These are phyloP conservation scores for Phytopythium mirpurense DNA, from an alignment of 352 stramenopile genomes.

Conservation along the genomic window DNA sequence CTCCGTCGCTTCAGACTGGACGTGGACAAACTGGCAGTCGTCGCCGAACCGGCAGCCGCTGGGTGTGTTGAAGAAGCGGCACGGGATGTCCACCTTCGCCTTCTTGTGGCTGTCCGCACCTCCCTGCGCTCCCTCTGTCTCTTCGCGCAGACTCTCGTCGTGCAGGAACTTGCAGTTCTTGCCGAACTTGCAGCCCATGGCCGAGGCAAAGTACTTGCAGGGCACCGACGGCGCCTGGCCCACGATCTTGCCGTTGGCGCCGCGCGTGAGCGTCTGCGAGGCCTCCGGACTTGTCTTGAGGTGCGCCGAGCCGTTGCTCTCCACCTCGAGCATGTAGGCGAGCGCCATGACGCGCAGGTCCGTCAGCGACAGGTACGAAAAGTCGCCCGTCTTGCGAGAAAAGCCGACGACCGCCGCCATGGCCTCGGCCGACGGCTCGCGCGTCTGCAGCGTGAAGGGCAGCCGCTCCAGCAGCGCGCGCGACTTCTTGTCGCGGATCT, in stretches of 20 bases:
- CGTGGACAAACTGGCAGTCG: slow-evolving; percentile 67
- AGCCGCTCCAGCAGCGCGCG: slow-evolving; percentile 63
- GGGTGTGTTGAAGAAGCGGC: slow-evolving; percentile 69
- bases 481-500: slow-evolving; percentile 82
- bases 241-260: slow-evolving; percentile 63
- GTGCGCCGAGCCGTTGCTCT: slow-evolving; percentile 63
- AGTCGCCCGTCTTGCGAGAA: slow-evolving; percentile 83
- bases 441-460: slow-evolving; percentile 71
- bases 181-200: slow-evolving; percentile 81
- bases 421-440: slow-evolving; percentile 74
- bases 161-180: slow-evolving; percentile 80
- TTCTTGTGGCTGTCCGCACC: slow-evolving; percentile 6
- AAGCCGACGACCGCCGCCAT: slow-evolving; percentile 81
- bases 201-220: slow-evolving; percentile 77
- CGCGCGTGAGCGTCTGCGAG: slow-evolving; percentile 59
- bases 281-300: slow-evolving; percentile 65
- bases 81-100: slow-evolving; percentile 60
- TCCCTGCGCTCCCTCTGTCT: too few relatives aligned
- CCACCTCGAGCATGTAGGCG: slow-evolving; percentile 81
- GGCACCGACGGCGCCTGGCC: slow-evolving; percentile 42
- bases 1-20: slow-evolving; percentile 27
- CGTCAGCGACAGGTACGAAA: slow-evolving; percentile 77
- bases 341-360: slow-evolving; percentile 87
- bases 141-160: slow-evolving; percentile 32
- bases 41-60: slow-evolving; percentile 72